Conservation (phyloP, 306 rosid genomes). For the Canavalia gladiata region DNA sequence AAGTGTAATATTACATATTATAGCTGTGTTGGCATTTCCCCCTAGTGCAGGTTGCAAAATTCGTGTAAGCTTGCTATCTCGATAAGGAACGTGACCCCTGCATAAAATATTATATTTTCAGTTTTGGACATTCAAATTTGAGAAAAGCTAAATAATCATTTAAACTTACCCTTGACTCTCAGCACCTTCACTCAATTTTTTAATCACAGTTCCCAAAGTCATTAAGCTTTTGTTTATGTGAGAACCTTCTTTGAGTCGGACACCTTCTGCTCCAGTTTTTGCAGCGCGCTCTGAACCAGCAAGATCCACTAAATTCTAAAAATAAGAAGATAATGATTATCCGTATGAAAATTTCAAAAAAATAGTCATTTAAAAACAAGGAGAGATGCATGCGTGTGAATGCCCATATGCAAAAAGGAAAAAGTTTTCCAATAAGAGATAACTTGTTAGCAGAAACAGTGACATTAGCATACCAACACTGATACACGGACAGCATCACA, state of each 20-base stretch:
- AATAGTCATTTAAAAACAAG: slow-evolving; percentile 33
- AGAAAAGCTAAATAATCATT: slow-evolving; percentile 30
- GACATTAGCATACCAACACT: slow-evolving; percentile 78
- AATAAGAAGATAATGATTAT: slow-evolving; percentile 36
- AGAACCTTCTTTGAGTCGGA: slow-evolving; percentile 94
- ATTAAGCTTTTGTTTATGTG: slow-evolving; percentile 95
- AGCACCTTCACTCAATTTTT: slow-evolving; percentile 96
- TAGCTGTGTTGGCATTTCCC: slow-evolving; percentile 97
- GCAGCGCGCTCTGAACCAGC: slow-evolving; percentile 99
- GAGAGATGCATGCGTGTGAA: slow-evolving; percentile 12
- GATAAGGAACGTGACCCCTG: slow-evolving; percentile 98
- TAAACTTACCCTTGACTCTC: slow-evolving; percentile 95
- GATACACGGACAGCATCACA: slow-evolving; percentile 98
- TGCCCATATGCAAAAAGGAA: neutral
- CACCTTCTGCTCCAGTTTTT: slow-evolving; percentile 99
- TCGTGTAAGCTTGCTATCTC: slow-evolving; percentile 98
- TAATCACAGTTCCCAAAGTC: slow-evolving; percentile 98
- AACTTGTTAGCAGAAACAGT: slow-evolving; percentile 9
- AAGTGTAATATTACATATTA: slow-evolving; percentile 94
- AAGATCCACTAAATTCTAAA: slow-evolving; percentile 95
- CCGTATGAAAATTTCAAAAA: slow-evolving; percentile 16
- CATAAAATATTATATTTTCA: slow-evolving; percentile 47
- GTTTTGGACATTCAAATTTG: slow-evolving; percentile 33
- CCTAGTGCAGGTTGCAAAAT: slow-evolving; percentile 96
- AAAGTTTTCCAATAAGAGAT: neutral